Percentiles rank a stretch among this genome's conserved stretches.
These are phyloP conservation scores for Raphanus raphanistrum DNA, from an alignment of 345 rosid species.

Conservation along the genomic window DNA sequence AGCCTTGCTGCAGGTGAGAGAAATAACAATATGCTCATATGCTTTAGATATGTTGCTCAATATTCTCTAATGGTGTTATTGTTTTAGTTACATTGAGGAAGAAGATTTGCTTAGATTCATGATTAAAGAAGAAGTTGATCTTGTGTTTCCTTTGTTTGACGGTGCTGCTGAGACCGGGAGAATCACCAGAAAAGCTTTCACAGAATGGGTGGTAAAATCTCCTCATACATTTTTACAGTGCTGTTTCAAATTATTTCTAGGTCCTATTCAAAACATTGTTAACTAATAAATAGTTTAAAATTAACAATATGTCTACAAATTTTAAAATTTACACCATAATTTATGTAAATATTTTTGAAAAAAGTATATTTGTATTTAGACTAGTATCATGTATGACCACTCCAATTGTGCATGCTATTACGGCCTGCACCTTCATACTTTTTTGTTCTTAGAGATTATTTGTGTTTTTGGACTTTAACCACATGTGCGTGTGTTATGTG, in stretches of 20 bases:
- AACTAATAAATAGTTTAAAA: no score
- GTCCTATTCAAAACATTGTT: no score
- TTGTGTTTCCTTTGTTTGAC: constrained; percentile 64
- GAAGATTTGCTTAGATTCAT: constrained; percentile 76
- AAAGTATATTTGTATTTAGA: no score
- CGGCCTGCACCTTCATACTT: not conserved
- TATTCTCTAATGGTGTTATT: not conserved
- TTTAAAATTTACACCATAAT: no score
- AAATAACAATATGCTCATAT: not conserved
- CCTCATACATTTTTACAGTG: not conserved
- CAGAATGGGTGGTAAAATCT: constrained; percentile 75
- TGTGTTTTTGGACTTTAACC: constrained; percentile 7
- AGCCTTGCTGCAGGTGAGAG: constrained; percentile 51
- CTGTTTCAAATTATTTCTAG: not conserved
- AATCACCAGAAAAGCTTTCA: constrained; percentile 61
- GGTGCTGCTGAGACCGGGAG: constrained; percentile 54
- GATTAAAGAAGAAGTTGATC: constrained; percentile 88
- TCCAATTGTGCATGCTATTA: no score
- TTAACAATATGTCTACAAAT: no score
- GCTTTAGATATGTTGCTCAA: not conserved
- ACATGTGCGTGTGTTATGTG: constrained; percentile 3
- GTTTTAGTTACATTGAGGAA: constrained; percentile 63
- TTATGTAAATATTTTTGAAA: no score
- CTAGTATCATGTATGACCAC: no score
- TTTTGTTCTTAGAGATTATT: not conserved